Conservation (phyloP, 768 basidiomycete species). For the Gloeostereum incarnatum region DNA sequence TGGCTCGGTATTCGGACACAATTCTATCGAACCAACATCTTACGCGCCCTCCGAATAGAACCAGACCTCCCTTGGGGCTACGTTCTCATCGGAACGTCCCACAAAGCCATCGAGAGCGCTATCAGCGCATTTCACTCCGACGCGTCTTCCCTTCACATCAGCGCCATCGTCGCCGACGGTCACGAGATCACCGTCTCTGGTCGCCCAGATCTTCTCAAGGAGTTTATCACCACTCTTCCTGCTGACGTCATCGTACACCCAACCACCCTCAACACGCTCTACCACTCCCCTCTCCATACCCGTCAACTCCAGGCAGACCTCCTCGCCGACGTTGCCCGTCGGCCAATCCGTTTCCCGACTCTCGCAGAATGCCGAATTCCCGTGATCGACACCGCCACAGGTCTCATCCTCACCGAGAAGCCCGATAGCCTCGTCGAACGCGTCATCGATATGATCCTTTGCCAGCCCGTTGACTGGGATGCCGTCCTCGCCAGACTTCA, state of each 20-base stretch:
- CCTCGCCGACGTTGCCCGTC: slow-evolving; percentile 29
- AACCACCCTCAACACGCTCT: slow-evolving; percentile 40
- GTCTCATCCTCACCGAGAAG: slow-evolving; percentile 16
- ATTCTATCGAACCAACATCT: slow-evolving; percentile 16
- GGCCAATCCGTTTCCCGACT: slow-evolving; percentile 41
- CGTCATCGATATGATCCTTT: slow-evolving; percentile 40
- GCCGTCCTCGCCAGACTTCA: slow-evolving; percentile 16
- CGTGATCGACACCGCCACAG: slow-evolving; percentile 38
- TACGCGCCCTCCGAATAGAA: slow-evolving; percentile 5
- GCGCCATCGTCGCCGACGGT: slow-evolving; percentile 40
- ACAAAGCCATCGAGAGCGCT: slow-evolving; percentile 12
- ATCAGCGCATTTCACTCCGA: slow-evolving; percentile 5
- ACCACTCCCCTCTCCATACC: slow-evolving; percentile 33
- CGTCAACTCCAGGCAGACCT: slow-evolving; percentile 26
- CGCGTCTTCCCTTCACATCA: slow-evolving; percentile 27
- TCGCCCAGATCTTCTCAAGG: slow-evolving; percentile 35
- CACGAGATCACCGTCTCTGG: slow-evolving; percentile 49
- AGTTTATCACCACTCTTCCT: slow-evolving; percentile 9
- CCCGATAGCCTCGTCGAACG: slow-evolving; percentile 24
- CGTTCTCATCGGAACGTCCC: slow-evolving; percentile 23
- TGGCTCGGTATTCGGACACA: slow-evolving; percentile 34
- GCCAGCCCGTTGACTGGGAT: slow-evolving; percentile 46
- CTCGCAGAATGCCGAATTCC: slow-evolving; percentile 36
- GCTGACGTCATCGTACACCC: slow-evolving; percentile 19
- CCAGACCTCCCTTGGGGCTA: slow-evolving; percentile 34